phyloP scores from a whole-genome alignment of 169 alveolate species.

The Plasmodium sp. region DNA sequence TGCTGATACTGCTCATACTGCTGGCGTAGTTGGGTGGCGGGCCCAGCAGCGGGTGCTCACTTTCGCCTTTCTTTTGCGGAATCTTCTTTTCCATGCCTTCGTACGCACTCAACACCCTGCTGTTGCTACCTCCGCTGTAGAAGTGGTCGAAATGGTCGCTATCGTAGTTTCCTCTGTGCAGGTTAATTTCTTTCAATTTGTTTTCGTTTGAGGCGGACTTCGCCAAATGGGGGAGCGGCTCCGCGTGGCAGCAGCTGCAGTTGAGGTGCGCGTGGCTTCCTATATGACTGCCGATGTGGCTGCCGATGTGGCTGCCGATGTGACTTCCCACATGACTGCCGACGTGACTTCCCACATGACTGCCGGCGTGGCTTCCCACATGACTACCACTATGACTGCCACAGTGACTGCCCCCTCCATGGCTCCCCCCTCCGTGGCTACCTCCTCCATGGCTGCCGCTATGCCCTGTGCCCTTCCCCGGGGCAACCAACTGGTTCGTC shows the following conservation, averaged over 20 bases:
- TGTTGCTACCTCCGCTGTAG: neutral
- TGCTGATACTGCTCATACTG: neutral
- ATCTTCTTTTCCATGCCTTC: neutral
- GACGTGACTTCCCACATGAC: neutral
- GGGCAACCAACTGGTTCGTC: neutral
- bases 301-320: too few species aligned
- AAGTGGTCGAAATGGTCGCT: neutral
- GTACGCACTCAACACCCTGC: neutral
- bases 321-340: too few species aligned
- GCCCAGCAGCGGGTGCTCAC: neutral
- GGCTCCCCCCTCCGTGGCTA: neutral
- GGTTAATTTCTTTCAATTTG: neutral
- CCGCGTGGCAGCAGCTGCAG: neutral
- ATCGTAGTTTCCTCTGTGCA: neutral
- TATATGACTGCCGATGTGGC: neutral
- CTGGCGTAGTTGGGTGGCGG: neutral
- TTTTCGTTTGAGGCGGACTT: neutral
- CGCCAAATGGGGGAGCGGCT: neutral
- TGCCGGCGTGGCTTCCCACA: neutral
- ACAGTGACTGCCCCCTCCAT: neutral
- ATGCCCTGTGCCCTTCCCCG: neutral
- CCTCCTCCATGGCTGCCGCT: neutral
- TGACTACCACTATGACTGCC: neutral
- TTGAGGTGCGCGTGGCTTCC: neutral
- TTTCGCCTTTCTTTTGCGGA: neutral